Percentiles rank a stretch among this genome's conserved stretches.
These are phyloP conservation scores for Botryotinia globosa DNA, from an alignment of 2,329 filamentous ascomycete species.

Conservation along the genomic window DNA sequence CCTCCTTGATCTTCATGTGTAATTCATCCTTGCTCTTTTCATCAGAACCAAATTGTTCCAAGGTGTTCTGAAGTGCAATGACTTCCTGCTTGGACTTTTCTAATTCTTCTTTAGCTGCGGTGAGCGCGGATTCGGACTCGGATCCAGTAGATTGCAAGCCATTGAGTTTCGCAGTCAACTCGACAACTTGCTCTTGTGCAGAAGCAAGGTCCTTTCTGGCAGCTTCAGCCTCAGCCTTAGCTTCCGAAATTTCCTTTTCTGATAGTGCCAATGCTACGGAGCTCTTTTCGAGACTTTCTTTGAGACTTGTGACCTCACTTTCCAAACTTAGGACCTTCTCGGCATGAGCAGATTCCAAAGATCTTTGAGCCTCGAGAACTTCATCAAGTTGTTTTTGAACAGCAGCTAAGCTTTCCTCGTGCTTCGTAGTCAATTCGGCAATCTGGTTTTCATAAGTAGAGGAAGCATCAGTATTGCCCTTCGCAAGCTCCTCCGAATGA, in stretches of 20 bases:
- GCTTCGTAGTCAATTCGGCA: slow-evolving; percentile 49
- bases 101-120: slow-evolving; percentile 38
- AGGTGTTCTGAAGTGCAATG: slow-evolving; percentile 48
- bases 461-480: slow-evolving; percentile 45
- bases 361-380: slow-evolving; percentile 47
- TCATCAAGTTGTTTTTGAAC: slow-evolving; percentile 57
- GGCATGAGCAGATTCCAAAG: slow-evolving; percentile 46
- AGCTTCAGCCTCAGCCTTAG: slow-evolving; percentile 49
- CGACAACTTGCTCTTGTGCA: slow-evolving; percentile 40
- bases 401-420: slow-evolving; percentile 48
- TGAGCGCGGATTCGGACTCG: slow-evolving; percentile 46
- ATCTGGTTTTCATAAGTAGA: slow-evolving; percentile 49
- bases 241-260: slow-evolving; percentile 46
- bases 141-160: slow-evolving; percentile 46
- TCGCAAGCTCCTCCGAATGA: slow-evolving; percentile 49
- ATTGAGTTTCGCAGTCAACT: slow-evolving; percentile 31
- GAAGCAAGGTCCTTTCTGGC: slow-evolving; percentile 42
- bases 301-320: slow-evolving; percentile 47
- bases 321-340: slow-evolving; percentile 47
- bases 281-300: slow-evolving; percentile 44
- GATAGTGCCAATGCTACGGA: slow-evolving; percentile 27
- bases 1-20: slow-evolving; percentile 33
- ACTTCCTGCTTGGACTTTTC: slow-evolving; percentile 45
- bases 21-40: slow-evolving; percentile 36
- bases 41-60: slow-evolving; percentile 48